phyloP scores from a whole-genome alignment of 192 early-diverging fungal species.

The Coemansia sp. region DNA sequence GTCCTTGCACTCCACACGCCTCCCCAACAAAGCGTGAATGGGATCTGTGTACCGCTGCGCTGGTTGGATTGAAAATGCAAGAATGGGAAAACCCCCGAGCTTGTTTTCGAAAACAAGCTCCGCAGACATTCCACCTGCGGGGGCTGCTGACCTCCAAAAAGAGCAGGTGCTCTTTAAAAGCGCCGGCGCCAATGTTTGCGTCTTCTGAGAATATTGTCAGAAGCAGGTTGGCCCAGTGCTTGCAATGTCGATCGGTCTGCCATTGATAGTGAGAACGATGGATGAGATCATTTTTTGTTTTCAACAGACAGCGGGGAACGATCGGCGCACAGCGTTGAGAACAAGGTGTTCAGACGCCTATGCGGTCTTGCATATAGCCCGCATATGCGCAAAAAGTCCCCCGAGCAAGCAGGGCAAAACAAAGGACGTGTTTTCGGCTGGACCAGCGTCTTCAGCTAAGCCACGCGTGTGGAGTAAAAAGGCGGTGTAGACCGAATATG shows the following conservation, averaged over 20 bases:
- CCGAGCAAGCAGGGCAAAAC: background rate
- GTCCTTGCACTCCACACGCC: background rate
- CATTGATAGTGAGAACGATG: background rate
- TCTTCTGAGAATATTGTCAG: background rate
- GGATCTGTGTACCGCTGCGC: background rate
- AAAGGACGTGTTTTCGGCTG: background rate
- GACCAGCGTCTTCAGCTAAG: background rate
- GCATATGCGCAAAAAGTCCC: background rate
- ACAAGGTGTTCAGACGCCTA: background rate
- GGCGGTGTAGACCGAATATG: background rate
- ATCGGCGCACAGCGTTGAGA: constrained; percentile 4
- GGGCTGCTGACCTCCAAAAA: background rate
- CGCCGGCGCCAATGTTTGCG: background rate
- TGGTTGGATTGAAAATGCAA: background rate
- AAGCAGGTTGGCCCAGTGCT: background rate
- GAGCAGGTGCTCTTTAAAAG: background rate
- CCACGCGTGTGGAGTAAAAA: background rate
- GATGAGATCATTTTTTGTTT: background rate
- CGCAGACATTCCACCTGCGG: background rate
- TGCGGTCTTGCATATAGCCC: constrained; percentile 6
- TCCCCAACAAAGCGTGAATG: background rate
- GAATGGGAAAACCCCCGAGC: background rate
- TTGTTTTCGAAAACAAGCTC: background rate
- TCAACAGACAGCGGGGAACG: background rate
- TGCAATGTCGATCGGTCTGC: background rate